These are phyloP conservation scores for Komagataella populi DNA, from an alignment of 805 yeast genomes.

Conservation along the genomic window DNA sequence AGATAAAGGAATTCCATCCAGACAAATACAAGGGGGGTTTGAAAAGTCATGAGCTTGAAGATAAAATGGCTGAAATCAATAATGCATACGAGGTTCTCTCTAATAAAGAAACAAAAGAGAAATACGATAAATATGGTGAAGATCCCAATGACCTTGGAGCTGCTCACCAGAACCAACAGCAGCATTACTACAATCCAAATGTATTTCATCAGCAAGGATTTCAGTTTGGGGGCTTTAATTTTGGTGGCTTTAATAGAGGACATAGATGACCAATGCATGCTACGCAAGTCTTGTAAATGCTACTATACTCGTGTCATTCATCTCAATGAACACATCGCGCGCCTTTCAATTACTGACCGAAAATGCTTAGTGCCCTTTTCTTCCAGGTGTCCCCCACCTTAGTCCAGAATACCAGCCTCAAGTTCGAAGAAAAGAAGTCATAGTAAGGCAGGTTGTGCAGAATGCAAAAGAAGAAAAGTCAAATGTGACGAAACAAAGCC, in stretches of 20 bases:
- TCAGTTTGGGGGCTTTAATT: background rate
- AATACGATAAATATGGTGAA: conserved; percentile 38
- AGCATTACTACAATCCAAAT: background rate
- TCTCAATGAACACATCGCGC: too few species aligned
- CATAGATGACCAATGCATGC: background rate
- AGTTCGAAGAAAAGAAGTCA: conserved; percentile 22
- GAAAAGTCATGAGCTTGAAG: conserved; percentile 57
- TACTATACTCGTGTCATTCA: background rate
- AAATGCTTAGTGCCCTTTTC: too few species aligned
- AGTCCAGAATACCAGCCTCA: too few species aligned
- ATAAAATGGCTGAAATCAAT: conserved; percentile 83
- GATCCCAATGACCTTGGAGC: conserved; percentile 11
- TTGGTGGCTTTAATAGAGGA: background rate
- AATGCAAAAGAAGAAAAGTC: conserved; percentile 28
- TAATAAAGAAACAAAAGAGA: conserved; percentile 44
- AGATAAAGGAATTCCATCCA: conserved; percentile 79
- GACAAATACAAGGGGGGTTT: conserved; percentile 60
- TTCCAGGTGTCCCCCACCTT: too few species aligned
- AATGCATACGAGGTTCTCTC: conserved; percentile 84
- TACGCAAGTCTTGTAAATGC: background rate
- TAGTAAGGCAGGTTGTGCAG: conserved; percentile 29
- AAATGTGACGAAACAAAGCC: conserved; percentile 28
- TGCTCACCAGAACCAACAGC: conserved; percentile 4
- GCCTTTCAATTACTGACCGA: too few species aligned
- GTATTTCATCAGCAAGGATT: background rate